Evolutionary conservation across 2,329 filamentous ascomycete species (phyloP).

Genomic region (Aureobasidium zeae): DNA sequence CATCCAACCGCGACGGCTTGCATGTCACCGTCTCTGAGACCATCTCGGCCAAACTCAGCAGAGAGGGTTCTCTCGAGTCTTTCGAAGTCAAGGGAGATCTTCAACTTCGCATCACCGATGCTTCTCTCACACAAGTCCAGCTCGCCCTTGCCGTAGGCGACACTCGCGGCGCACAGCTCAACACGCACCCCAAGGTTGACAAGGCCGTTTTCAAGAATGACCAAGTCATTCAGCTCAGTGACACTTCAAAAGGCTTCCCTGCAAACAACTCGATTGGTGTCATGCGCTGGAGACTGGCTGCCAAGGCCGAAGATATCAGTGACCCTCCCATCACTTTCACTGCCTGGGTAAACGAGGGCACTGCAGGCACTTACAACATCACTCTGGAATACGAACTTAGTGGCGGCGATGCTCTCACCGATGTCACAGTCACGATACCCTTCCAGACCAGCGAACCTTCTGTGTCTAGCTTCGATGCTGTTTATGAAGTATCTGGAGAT

Average conservation of each 20-base stretch:
- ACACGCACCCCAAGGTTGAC: slow-evolving; percentile 94
- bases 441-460: slow-evolving; percentile 76
- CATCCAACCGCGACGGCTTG: slow-evolving; percentile 62
- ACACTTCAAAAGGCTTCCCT: slow-evolving; percentile 79
- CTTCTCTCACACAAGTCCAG: slow-evolving; percentile 83
- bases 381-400: slow-evolving; percentile 95
- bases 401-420: slow-evolving; percentile 65
- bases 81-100: slow-evolving; percentile 88
- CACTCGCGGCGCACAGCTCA: slow-evolving; percentile 79
- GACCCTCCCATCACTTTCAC: slow-evolving; percentile 91
- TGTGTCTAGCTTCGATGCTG: slow-evolving; percentile 86
- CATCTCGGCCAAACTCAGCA: slow-evolving; percentile 80
- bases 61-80: slow-evolving; percentile 78
- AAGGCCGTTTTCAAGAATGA: slow-evolving; percentile 73
- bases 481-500: slow-evolving; percentile 88
- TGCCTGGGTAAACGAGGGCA: slow-evolving; percentile 90
- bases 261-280: slow-evolving; percentile 90
- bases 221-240: slow-evolving; percentile 83
- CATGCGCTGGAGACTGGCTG: slow-evolving; percentile 80
- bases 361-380: slow-evolving; percentile 71
- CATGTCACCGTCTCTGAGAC: slow-evolving; percentile 80
- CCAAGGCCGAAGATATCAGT: slow-evolving; percentile 68
- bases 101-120: slow-evolving; percentile 80
- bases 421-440: slow-evolving; percentile 81
- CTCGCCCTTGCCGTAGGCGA: slow-evolving; percentile 67